These are phyloP conservation scores for Umbilicaria muhlenbergii DNA, from an alignment of 495 filamentous ascomycete genomes.

Conservation along the genomic window DNA sequence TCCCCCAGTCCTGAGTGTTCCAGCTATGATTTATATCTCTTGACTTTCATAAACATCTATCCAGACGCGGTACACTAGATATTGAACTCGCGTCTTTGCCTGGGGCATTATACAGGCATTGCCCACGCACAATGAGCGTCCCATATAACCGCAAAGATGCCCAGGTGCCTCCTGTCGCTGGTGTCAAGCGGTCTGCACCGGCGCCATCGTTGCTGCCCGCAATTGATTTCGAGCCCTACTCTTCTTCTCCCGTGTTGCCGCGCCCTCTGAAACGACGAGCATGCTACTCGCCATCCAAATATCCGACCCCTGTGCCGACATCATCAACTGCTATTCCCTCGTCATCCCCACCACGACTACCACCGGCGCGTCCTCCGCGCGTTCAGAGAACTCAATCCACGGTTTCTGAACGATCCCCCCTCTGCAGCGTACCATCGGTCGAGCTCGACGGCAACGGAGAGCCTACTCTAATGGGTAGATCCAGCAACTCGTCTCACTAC, in stretches of 20 bases:
- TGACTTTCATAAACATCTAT: too few species aligned
- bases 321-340: slow-evolving; percentile 85
- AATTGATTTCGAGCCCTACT: slow-evolving; percentile 62
- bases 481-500: slow-evolving; percentile 82
- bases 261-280: slow-evolving; percentile 55
- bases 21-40: too few species aligned
- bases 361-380: slow-evolving; percentile 34
- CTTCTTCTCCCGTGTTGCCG: slow-evolving; percentile 73
- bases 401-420: slow-evolving; percentile 66
- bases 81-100: too few species aligned
- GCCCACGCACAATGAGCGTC: neutral
- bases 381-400: slow-evolving; percentile 48
- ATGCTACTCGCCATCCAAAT: slow-evolving; percentile 29
- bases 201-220: slow-evolving; percentile 72
- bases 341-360: slow-evolving; percentile 57
- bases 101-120: too few species aligned
- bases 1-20: too few species aligned
- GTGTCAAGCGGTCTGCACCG: slow-evolving; percentile 50
- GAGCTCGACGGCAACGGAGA: slow-evolving; percentile 74
- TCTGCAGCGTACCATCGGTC: slow-evolving; percentile 65
- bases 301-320: slow-evolving; percentile 85
- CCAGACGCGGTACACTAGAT: too few species aligned
- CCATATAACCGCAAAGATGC: neutral
- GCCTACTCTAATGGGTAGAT: slow-evolving; percentile 70
- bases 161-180: slow-evolving; percentile 31